Conservation (phyloP, 164 flowering plant species). For the Nymphaea thermarum region DNA sequence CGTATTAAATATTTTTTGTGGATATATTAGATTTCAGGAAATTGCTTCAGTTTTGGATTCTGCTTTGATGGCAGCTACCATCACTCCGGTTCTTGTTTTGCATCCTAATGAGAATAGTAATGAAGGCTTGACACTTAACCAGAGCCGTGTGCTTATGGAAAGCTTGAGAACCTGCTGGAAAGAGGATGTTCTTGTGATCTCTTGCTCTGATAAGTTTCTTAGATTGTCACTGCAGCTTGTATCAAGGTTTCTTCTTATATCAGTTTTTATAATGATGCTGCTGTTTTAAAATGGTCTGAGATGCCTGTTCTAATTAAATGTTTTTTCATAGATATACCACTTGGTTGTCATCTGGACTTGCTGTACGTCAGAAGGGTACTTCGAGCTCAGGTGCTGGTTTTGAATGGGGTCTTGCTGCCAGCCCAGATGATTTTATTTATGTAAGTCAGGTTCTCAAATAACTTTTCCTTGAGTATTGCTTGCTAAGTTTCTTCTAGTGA, state of each 20-base stretch:
- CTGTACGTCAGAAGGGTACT: constrained; percentile 27
- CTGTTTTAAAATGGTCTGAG: neutral
- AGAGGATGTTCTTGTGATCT: constrained; percentile 71
- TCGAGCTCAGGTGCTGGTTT: constrained; percentile 28
- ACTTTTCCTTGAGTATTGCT: neutral
- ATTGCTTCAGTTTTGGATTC: constrained; percentile 87
- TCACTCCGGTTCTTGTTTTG: constrained; percentile 35
- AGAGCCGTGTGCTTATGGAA: constrained; percentile 70
- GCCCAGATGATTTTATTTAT: constrained; percentile 71
- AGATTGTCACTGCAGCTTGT: constrained; percentile 88
- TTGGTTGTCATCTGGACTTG: constrained; percentile 75
- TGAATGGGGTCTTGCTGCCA: constrained; percentile 81
- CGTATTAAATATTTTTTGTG: neutral
- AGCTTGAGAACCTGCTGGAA: constrained; percentile 87
- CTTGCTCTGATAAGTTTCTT: constrained; percentile 86
- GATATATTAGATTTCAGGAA: constrained; percentile 74
- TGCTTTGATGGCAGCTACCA: constrained; percentile 38
- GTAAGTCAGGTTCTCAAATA: constrained; percentile 25
- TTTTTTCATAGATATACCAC: constrained; percentile 46
- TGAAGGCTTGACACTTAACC: constrained; percentile 47
- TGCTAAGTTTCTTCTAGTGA: neutral
- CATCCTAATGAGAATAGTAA: constrained; percentile 20
- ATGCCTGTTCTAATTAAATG: neutral
- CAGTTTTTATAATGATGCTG: neutral
- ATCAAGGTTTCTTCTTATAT: constrained; percentile 53